Percentiles rank a stretch among this genome's conserved stretches.
Conservation (phyloP, 352 stramenopile genomes). For the Thalassiosira sp. region DNA sequence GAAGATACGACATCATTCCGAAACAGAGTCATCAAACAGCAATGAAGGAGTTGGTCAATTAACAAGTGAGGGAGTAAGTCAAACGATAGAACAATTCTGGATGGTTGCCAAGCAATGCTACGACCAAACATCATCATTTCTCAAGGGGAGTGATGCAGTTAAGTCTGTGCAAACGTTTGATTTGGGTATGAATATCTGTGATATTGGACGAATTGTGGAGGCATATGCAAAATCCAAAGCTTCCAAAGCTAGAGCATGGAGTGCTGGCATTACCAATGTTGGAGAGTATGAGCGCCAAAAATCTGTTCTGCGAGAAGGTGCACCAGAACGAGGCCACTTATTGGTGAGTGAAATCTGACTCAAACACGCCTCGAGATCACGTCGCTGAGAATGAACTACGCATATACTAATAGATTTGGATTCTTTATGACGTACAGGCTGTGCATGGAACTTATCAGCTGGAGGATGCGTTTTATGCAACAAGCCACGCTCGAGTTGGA, state of each 20-base stretch:
- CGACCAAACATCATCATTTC: slow-evolving; percentile 70
- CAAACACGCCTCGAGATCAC: not conserved
- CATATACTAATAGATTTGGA: not conserved
- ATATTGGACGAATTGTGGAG: slow-evolving; percentile 81
- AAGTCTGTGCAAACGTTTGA: slow-evolving; percentile 78
- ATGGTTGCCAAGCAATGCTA: slow-evolving; percentile 60
- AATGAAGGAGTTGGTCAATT: no score
- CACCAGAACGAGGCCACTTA: slow-evolving; percentile 39
- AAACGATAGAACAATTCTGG: slow-evolving; percentile 76
- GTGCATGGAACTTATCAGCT: slow-evolving; percentile 74
- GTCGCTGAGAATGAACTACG: not conserved
- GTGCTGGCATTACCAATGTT: slow-evolving; percentile 76
- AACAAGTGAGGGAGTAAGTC: slow-evolving; percentile 42
- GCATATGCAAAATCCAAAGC: slow-evolving; percentile 70
- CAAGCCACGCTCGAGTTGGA: slow-evolving; percentile 67
- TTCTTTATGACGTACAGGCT: slow-evolving; percentile 25
- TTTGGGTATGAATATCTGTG: slow-evolving; percentile 79
- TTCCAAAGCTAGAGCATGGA: slow-evolving; percentile 75
- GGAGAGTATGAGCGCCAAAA: slow-evolving; percentile 77
- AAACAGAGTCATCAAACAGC: no score
- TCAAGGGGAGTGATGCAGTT: slow-evolving; percentile 60
- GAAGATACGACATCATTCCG: no score
- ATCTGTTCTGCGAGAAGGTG: slow-evolving; percentile 56
- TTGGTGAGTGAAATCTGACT: slow-evolving; percentile 31
- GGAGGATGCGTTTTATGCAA: slow-evolving; percentile 78